Percentiles rank a stretch among this genome's conserved stretches.
phyloP scores from a whole-genome alignment of 2,329 filamentous ascomycete species.

The Fusarium acutatum region DNA sequence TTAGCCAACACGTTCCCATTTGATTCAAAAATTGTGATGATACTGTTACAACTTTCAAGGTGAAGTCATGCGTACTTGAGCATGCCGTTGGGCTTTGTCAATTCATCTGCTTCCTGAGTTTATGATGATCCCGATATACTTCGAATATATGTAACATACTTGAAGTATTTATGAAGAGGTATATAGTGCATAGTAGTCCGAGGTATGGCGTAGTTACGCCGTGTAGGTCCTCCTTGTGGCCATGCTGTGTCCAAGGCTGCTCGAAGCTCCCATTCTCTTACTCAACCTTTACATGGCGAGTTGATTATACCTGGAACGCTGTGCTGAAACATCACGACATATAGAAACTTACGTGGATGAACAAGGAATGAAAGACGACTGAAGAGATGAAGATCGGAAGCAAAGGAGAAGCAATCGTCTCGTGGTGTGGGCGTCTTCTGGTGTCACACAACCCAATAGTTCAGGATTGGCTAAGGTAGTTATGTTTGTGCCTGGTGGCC shows the following conservation, averaged over 20 bases:
- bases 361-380: background rate
- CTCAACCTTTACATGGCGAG: slow-evolving; percentile 60
- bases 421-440: slow-evolving; percentile 59
- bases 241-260: background rate
- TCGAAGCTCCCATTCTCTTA: slow-evolving; percentile 54
- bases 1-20: background rate
- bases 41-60: background rate
- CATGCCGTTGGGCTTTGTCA: background rate
- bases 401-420: slow-evolving; percentile 40
- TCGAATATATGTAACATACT: background rate
- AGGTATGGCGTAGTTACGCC: background rate
- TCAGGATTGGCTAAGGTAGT: slow-evolving; percentile 62
- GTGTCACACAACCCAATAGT: slow-evolving; percentile 58
- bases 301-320: slow-evolving; percentile 52
- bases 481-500: slow-evolving; percentile 51
- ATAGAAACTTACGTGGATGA: slow-evolving; percentile 32
- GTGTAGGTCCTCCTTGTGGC: no score
- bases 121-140: background rate
- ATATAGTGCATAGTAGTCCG: background rate
- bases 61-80: background rate
- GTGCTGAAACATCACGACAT: slow-evolving; percentile 48
- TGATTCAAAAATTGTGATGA: background rate
- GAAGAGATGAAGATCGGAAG: slow-evolving; percentile 26
- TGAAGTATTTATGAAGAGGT: background rate
- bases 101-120: background rate